These are phyloP conservation scores for Mortierella sp. DNA, from an alignment of 371 early-diverging fungal genomes.

Conservation along the genomic window DNA sequence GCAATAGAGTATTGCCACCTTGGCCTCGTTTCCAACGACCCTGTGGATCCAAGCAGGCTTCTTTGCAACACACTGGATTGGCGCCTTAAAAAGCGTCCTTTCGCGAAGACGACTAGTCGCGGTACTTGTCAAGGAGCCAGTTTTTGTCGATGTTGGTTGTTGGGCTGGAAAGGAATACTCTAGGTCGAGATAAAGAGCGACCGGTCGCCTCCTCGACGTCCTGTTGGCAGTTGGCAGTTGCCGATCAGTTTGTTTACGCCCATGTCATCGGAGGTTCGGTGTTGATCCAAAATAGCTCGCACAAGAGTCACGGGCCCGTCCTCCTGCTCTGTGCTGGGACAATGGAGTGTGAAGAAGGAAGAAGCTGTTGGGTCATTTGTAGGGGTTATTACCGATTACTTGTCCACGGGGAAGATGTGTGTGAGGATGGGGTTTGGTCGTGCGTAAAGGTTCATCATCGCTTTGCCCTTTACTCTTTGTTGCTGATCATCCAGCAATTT, in stretches of 20 bases:
- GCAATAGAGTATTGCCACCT: not conserved
- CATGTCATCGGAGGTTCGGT: not conserved
- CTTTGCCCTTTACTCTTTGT: too few relatives aligned
- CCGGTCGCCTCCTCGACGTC: not conserved
- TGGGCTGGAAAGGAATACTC: not conserved
- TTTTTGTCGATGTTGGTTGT: not conserved
- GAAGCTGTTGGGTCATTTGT: conserved; percentile 11
- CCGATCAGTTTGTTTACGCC: not conserved
- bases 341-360: not conserved
- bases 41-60: not conserved
- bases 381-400: conserved; percentile 35
- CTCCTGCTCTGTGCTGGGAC: not conserved
- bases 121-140: not conserved
- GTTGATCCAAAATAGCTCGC: conserved; percentile 1
- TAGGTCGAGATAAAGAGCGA: not conserved
- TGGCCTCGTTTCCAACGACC: not conserved
- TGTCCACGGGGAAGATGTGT: conserved; percentile 13
- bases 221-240: not conserved
- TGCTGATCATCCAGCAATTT: too few relatives aligned
- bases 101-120: not conserved
- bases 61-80: not conserved
- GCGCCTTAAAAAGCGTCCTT: too few relatives aligned
- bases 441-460: conserved; percentile 4
- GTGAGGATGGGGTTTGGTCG: not conserved
- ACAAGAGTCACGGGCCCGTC: not conserved